Conservation (phyloP, 2,329 filamentous ascomycete genomes). For the Fusarium secorum region DNA sequence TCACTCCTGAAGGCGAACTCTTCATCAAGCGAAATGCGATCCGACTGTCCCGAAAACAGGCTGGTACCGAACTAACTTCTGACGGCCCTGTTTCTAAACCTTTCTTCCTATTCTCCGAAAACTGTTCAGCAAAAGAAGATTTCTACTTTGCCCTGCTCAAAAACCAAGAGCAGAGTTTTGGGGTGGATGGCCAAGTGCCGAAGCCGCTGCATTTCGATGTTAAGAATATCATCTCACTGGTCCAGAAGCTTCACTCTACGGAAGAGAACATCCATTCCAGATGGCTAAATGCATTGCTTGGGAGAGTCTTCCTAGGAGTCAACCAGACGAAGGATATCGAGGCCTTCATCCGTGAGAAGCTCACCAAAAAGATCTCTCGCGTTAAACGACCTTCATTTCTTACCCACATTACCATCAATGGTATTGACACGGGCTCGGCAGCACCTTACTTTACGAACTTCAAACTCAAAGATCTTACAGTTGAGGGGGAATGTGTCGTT, state of each 20-base stretch:
- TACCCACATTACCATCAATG: constrained; percentile 81
- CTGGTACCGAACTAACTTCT: constrained; percentile 61
- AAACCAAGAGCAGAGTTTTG: constrained; percentile 77
- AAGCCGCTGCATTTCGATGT: constrained; percentile 80
- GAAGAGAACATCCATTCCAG: constrained; percentile 90
- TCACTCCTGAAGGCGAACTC: constrained; percentile 87
- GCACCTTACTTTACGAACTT: constrained; percentile 91
- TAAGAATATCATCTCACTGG: constrained; percentile 85
- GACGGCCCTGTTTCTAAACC: constrained; percentile 73
- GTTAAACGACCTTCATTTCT: constrained; percentile 93
- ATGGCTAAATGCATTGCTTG: constrained; percentile 92
- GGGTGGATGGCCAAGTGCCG: constrained; percentile 64
- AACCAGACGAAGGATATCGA: constrained; percentile 87
- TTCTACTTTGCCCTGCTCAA: constrained; percentile 94
- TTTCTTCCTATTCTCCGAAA: constrained; percentile 94
- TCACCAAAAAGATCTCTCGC: constrained; percentile 94
- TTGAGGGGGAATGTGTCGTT: constrained; percentile 87
- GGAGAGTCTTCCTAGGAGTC: constrained; percentile 84
- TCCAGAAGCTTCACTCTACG: constrained; percentile 89
- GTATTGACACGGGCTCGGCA: constrained; percentile 85
- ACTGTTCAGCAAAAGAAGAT: constrained; percentile 95
- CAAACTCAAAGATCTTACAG: constrained; percentile 84
- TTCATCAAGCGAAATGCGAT: constrained; percentile 96
- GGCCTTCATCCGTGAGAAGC: constrained; percentile 79
- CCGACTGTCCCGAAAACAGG: constrained; percentile 73